Evolutionary conservation across 805 yeast genomes (phyloP), one percentile per base, ranked within the genome.

Genomic region (Kazachstania kunashirensis): DNA sequence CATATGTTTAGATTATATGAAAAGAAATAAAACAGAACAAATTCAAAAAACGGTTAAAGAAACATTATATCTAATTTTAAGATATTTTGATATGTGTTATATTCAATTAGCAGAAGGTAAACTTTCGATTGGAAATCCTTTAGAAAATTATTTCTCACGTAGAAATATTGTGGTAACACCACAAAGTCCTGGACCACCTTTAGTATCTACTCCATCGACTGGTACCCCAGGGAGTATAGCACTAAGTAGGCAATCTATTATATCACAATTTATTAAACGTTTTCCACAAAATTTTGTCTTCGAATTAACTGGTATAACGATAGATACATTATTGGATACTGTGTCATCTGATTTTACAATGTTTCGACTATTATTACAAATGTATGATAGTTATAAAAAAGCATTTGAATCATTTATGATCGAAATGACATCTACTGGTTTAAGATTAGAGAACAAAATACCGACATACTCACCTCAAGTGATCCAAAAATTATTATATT

Each of bases 41-140:
- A 27, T 31, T 9, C 21, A 37, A 79, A 77, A 49, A 75, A 80
- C 43, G 65, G 68, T 38, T 31, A 43, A 39, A 60, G 56, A 55
- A 30, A 49, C 53, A 10, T 34, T 58, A 7, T 58, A 57, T 37
- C 23, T 58, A 9, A 39, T 54, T 9, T 35, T 58, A 14, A 41
- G 57, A 29, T 54, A 49, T 41, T 55, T 53, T 29, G 62, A 58
- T 39, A 42, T 52, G 37, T 50, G 52, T 36, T 37, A 46, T 9
- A 40, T 42, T 12, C 50, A 53, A 27, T 24, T 55, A 11, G 46
- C 39, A 17, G 47, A 44, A 31, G 39, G 45, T 19, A 42, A 48
- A 17, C 38, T 46, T 3, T 47, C 53, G 6, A 45, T 52, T 12
- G 50, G 52, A 17, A 50, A 45, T 26, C 59, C 59, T 4, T 30